phyloP scores from a whole-genome alignment of 2,329 filamentous ascomycete species.

The Alternaria brassicicola region DNA sequence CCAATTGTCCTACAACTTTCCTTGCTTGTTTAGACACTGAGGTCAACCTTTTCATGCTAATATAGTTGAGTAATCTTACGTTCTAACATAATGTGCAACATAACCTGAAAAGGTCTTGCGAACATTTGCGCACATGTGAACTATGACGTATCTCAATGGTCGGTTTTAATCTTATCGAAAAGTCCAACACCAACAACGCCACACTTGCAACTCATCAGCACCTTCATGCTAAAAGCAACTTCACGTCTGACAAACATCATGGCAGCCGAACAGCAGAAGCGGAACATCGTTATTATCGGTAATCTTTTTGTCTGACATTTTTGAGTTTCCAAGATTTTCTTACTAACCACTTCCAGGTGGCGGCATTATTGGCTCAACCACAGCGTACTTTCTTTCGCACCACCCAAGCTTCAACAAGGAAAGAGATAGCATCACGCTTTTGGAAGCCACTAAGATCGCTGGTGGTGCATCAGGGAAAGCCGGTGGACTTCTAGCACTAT shows the following conservation, averaged over 20 bases:
- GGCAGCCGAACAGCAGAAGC: slow-evolving; percentile 32
- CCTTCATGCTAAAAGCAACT: slow-evolving; percentile 31
- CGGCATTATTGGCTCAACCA: slow-evolving; percentile 90
- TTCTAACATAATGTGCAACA: neutral
- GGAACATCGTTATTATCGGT: slow-evolving; percentile 49
- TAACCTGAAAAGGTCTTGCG: neutral
- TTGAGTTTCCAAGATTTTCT: neutral
- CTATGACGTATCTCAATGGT: slow-evolving; percentile 19
- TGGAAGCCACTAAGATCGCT: slow-evolving; percentile 85
- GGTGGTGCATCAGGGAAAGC: slow-evolving; percentile 95
- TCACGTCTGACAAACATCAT: slow-evolving; percentile 28
- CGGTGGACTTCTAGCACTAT: slow-evolving; percentile 84
- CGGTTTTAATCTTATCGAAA: slow-evolving; percentile 22
- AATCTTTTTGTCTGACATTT: neutral
- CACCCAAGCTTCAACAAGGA: slow-evolving; percentile 79
- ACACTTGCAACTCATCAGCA: slow-evolving; percentile 13
- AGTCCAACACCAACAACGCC: slow-evolving; percentile 20
- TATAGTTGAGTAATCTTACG: neutral
- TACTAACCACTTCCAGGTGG: slow-evolving; percentile 64
- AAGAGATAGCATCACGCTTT: slow-evolving; percentile 78
- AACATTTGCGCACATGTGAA: neutral
- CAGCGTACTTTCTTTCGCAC: slow-evolving; percentile 87
- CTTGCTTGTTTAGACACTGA: neutral
- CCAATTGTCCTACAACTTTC: neutral
- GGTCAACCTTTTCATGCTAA: neutral